Base-by-base conservation (phyloP, 75 land plant species). In the Isoetes taiwanensis region DNA sequence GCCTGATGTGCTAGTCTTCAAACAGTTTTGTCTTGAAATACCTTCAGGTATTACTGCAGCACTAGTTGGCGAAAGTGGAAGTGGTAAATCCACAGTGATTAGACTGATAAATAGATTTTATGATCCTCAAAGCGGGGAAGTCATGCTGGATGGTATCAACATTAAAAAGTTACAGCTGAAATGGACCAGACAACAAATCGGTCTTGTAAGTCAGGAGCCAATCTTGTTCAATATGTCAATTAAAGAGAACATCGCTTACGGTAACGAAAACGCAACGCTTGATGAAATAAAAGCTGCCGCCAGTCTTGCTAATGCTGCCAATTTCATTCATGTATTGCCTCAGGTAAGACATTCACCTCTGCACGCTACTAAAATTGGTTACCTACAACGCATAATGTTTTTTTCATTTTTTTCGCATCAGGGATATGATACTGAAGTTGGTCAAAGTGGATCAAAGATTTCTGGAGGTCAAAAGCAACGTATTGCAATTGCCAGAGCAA, bases 191-290 rank as follows among this genome's bases (percentile, higher is more conserved):
- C 57, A 56, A n/a, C 83, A 81, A 61, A 84, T 94, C 35, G 96
- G 98, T 32, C 84, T 93, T 32, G 98, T 93, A 12, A 87, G 90
- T 57, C 98, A 93, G 54, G 98, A 93, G 67, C 98, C 98, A 8
- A 80, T 84, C 16, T 50, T 93, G n/a, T 84, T 93, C 58, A 69
- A 84, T 9, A 61, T 77, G 1, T 82, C 82, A 41, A 94, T 94
- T 26, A 80, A 56, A 56, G 86, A 88, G 16, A 94, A 94, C 54
- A 82, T 94, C 58, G 77, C 81, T 8, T 94, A 81, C 64, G 99
- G 86, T 5, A 94, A 94, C 52, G 90, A 84, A 21, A 81, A 65
- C 50, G 90, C 96, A 43, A 88, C 90, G 0, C 34, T 32, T 25
- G 90, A 82, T 41, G 99, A 94, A 62, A 82, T 94, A 11, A 66